Evolutionary conservation across 2,329 filamentous ascomycete genomes (phyloP).

Genomic region (Xylariaceae sp.): DNA sequence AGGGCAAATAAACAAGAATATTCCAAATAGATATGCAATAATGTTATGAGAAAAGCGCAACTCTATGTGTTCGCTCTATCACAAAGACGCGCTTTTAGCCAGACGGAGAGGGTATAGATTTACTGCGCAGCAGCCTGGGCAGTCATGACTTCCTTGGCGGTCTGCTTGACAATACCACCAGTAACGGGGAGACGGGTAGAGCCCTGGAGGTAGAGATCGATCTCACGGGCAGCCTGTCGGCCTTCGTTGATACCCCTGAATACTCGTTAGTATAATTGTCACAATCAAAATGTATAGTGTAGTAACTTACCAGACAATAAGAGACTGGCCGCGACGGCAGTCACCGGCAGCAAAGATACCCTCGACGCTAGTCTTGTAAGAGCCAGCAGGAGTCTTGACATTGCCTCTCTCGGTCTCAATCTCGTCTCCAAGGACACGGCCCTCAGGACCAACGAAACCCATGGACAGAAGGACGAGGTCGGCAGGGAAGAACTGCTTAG

Average conservation of each 20-base stretch:
- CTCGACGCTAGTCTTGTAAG: slow-evolving; percentile 81
- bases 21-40: too few relatives aligned
- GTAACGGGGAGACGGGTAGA: slow-evolving; percentile 79
- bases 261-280: slow-evolving; percentile 33
- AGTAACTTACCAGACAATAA: slow-evolving; percentile 84
- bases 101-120: background rate
- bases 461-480: slow-evolving; percentile 92
- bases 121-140: slow-evolving; percentile 11
- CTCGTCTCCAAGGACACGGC: slow-evolving; percentile 76
- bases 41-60: background rate
- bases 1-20: too few relatives aligned
- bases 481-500: slow-evolving; percentile 92
- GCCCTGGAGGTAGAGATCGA: slow-evolving; percentile 80
- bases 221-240: slow-evolving; percentile 84
- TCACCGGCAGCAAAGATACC: slow-evolving; percentile 94
- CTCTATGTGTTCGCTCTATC: background rate
- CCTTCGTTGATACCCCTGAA: slow-evolving; percentile 92
- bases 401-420: slow-evolving; percentile 96
- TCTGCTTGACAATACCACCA: slow-evolving; percentile 84
- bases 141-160: slow-evolving; percentile 59
- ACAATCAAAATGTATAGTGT: background rate
- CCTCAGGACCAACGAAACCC: slow-evolving; percentile 94
- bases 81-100: background rate
- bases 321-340: slow-evolving; percentile 86
- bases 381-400: slow-evolving; percentile 83